Evolutionary conservation across 352 stramenopile genomes (phyloP), one percentile per base, ranked within the genome.

Genomic region (Globisporangium canariense): DNA sequence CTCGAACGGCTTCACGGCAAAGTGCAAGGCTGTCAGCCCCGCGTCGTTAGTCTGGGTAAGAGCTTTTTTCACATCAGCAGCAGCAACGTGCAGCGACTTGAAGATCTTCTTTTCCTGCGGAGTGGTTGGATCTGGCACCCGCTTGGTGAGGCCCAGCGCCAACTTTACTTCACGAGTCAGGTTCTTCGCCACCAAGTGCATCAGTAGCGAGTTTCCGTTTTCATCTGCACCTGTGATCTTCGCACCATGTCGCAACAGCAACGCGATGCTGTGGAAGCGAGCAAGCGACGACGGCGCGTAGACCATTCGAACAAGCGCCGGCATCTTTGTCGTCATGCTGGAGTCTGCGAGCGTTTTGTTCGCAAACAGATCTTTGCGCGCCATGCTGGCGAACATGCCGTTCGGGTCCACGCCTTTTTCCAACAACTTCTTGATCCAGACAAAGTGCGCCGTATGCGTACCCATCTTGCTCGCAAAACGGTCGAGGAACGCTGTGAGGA

Each of bases 171-270:
- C 81, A 2, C 55, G 50, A 30, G 75, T 34, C 18, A 88, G 63
- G 34, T 93, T 93, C 13, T 67, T 69, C 0, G 73, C 67, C 3
- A 78, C 70, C 22, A 90, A 62, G 59, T 93, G 84, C 70, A 85
- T 86, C n/a, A 90, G 56, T 1, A 84, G 18, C 4, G 72, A 87
- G 59, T 91, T 88, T 11, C 82, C 80, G 4, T 76, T 75, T 40
- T 63, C 78, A 43, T 93, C 84, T 9, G 59, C 50, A 2, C 58
- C 60, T 5, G 72, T 69, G 5, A 90, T 53, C 55, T 89, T 89
- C 0, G 84, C 79, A 13, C 79, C 79, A 43, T 89, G 86, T 8
- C 76, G 76, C 7, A 91, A 69, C 3, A 93, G 53, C 20, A 91
- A 22, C 1, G 66, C 81, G 14, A 93, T 68, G 0, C 71, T 32